Evolutionary conservation across 371 early-diverging fungal genomes (phyloP), one percentile per base, ranked within the genome.

Genomic region (Blakeslea trispora): DNA sequence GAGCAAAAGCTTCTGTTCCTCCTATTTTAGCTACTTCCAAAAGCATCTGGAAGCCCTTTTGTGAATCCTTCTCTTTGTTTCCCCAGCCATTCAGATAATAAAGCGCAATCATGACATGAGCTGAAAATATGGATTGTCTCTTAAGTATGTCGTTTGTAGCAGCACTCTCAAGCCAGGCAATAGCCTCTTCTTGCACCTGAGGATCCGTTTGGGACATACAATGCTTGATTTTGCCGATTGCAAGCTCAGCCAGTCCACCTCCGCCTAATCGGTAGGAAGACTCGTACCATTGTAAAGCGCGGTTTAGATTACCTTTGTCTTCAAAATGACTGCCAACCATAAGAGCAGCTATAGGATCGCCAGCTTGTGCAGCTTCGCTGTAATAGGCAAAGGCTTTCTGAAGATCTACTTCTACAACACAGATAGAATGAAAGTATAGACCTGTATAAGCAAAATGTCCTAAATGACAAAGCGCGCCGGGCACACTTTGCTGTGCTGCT

Each of bases 281-380:
- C 41, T 59, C 60, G 44, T 70, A 70, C 61, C 60, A 57, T 34
- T 63, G 54, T 17, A 69, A 41, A 1, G 67, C 50, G 19, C 55
- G 15, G n/a, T 61, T 32, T n/a, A 63, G 22, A 53, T 57, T 57
- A 1, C 64, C 68, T 32, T 52, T 9, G 3, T 54, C 64, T 53
- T 68, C 68, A 57, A 63, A 68, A 31, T 68, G 63, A 21, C 55
- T 53, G 5, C 68, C 68, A 18, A 68, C 61, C 56, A 68, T 59
- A 2, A 68, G 43, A 11, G 68, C 64, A 24, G 64, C 47, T 3
- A 48, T 51, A 5, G 64, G 43, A 46, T 68, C 60, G 18, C 64
- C 64, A 13, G 53, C 13, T 31, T 59, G 48, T 5, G 68, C 64
- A 5, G 68, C 64, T 40, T 59, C 52, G 17, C 60, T 53, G n/a